A percentile compares a stretch with the other conserved stretches of the same genome.
These are phyloP conservation scores for Saccharomyces pastorianus DNA, from an alignment of 1,139 yeast species.

Conservation along the genomic window DNA sequence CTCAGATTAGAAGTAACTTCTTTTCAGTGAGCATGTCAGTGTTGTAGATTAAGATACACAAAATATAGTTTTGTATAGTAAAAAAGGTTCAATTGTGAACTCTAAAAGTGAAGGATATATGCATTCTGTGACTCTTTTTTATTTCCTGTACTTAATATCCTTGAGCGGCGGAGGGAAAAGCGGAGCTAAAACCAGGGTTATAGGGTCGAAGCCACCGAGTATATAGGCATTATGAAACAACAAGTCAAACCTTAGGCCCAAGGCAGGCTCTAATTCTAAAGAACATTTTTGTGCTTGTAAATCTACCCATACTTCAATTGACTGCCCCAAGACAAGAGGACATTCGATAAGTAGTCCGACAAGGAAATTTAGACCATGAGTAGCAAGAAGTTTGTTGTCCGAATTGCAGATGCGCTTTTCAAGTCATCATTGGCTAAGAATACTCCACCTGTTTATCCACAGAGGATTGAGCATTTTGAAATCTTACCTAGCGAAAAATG, in stretches of 20 bases:
- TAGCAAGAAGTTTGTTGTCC: conserved; percentile 9
- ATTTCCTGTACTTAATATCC: background rate
- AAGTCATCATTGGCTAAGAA: conserved; percentile 21
- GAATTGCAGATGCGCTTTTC: conserved; percentile 23
- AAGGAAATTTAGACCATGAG: background rate
- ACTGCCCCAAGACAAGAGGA: too few species aligned
- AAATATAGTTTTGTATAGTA: background rate
- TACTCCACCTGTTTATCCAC: conserved; percentile 19
- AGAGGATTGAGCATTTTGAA: conserved; percentile 26
- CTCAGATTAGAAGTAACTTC: conserved; percentile 35
- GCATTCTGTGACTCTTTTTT: too few species aligned
- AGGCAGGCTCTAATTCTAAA: too few species aligned
- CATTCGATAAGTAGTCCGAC: background rate
- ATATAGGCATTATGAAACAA: background rate
- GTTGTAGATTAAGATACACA: background rate
- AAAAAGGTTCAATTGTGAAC: background rate
- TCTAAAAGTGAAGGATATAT: background rate
- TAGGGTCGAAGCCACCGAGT: background rate
- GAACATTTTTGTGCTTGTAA: too few species aligned
- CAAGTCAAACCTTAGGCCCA: background rate
- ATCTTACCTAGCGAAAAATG: conserved; percentile 27
- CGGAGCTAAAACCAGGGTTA: too few species aligned
- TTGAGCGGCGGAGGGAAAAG: too few species aligned
- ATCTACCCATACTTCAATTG: too few species aligned
- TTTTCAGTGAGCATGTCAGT: background rate